Evolutionary conservation across 345 rosid genomes (phyloP), one percentile per base, ranked within the genome.

Genomic region (Salix suchowensis): DNA sequence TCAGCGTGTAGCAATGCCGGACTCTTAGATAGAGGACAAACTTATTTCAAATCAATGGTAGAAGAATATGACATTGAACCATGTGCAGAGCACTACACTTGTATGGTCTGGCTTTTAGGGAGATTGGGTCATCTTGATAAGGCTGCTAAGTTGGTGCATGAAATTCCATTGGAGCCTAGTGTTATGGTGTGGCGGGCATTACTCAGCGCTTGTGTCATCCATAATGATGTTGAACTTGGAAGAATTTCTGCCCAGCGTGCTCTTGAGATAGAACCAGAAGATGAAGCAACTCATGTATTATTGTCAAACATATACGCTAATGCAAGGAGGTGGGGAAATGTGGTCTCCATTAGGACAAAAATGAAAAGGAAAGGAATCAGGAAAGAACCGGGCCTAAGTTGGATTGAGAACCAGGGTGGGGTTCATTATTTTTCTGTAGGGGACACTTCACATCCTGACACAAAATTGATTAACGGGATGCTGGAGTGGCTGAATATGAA

Each of bases 1-100:
- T 93, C 97, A 48, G 97, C 97, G 36, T 93, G 99, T 74, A 86
- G 96, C 84, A 90, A 88, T 80, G 87, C 90, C 37, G 96, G 98
- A 40, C 79, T 91, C 68, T 42, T 93, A 36, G 90, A 85, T 34
- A 78, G 73, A 80, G 99, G 97, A 62, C 75, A 89, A 82, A 75
- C 81, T 60, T 88, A 86, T 87, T 95, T 91, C 75, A 83, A 89
- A 74, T 91, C 94, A 7, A 90, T 93, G 96, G 82, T 82, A 79
- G 75, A 76, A 60, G 89, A 88, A 69, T 85, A 88, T 79, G 92
- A 87, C 65, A 85, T 96, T 73, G 85, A 93, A 77, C 94, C 98
- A 64, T 83, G 89, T 76, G 65, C 82, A 54, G 98, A 95, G 79
- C 99, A 96, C 79, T 93, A 93, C 67, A 86, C 91, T 14, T 89